Base-by-base conservation (phyloP, 495 filamentous ascomycete species). In the Aspergillus egyptiacus region DNA sequence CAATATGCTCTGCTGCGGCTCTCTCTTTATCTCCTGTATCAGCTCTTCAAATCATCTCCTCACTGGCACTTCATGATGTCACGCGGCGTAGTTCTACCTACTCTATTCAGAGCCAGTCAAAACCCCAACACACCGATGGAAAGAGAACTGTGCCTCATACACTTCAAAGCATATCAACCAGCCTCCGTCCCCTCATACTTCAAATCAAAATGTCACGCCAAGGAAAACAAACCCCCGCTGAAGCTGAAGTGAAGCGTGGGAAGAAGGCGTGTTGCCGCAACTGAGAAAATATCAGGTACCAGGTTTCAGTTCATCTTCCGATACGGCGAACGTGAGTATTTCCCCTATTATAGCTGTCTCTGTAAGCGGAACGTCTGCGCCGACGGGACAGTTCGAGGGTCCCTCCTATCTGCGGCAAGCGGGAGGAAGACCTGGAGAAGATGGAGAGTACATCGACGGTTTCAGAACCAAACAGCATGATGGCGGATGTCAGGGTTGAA, bases 361-460 rank as follows among this genome's bases (percentile, higher is more conserved):
- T n/a, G n/a, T n/a, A n/a, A n/a, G n/a, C n/a, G n/a, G n/a, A n/a
- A 74, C 71, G 71, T 64, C 69, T 51, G 56, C 67, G 33, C 69
- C 70, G 33, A 71, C 64, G 13, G 64, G 59, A 46, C 70, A 72
- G 53, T 67, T 74, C 13, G 11, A 61, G 53, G 60, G 52, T 50
- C 61, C n/a, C 72, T 32, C 72, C 65, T 33, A 66, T 74, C 48
- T 56, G 58, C 1, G 41, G 27, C 2, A 9, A 25, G 20, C 5
- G 23, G 6, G 25, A 31, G 8, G 22, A 2, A 13, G 37, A n/a
- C n/a, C n/a, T n/a, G n/a, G n/a, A n/a, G n/a, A n/a, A 40, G 2
- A 10, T 19, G 5, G 19, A 23, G 20, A 27, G 20, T 25, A 23
- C 33, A 35, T 35, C 33, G 34, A 22, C n/a, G n/a, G n/a, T n/a